phyloP scores from a whole-genome alignment of 2,329 filamentous ascomycete genomes.

The Sclerotinia spermophila region DNA sequence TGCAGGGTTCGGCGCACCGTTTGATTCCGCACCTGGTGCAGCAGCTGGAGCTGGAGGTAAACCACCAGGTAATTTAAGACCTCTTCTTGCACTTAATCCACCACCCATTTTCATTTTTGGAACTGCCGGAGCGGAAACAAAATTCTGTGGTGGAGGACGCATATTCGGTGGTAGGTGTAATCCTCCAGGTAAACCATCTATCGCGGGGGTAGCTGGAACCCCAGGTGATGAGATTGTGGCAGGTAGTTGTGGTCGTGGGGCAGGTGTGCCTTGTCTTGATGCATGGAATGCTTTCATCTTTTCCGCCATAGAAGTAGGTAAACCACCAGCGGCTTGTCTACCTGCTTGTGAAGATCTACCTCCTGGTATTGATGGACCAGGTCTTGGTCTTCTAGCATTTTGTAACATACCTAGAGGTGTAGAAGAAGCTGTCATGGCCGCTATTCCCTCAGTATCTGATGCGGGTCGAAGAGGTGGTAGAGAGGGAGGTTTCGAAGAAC shows the following conservation, averaged over 20 bases:
- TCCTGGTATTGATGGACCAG: slow-evolving; percentile 5
- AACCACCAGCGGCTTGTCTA: slow-evolving; percentile 45
- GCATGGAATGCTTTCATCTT: slow-evolving; percentile 68
- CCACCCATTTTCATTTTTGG: slow-evolving; percentile 43
- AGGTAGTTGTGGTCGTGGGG: slow-evolving; percentile 29
- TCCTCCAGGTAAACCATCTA: slow-evolving; percentile 43
- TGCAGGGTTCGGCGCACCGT: slow-evolving; percentile 24
- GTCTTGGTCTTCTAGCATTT: slow-evolving; percentile 52
- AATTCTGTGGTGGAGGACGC: slow-evolving; percentile 45
- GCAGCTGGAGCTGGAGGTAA: slow-evolving; percentile 27
- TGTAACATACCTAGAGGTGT: slow-evolving; percentile 76
- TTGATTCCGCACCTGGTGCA: slow-evolving; percentile 24
- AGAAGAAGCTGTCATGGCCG: slow-evolving; percentile 74
- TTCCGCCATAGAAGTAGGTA: slow-evolving; percentile 62
- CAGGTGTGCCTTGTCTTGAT: slow-evolving; percentile 53
- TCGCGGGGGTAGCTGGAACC: slow-evolving; percentile 23
- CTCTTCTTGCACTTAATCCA: slow-evolving; percentile 65
- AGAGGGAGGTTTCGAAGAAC: slow-evolving; percentile 43
- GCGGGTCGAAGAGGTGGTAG: slow-evolving; percentile 57
- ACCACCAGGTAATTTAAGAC: slow-evolving; percentile 55
- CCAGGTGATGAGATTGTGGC: slow-evolving; percentile 37
- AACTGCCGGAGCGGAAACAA: slow-evolving; percentile 50
- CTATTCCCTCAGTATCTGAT: slow-evolving; percentile 52
- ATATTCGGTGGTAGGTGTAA: slow-evolving; percentile 44
- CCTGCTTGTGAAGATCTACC: slow-evolving; percentile 6